Percentiles rank a stretch among this genome's conserved stretches.
These are phyloP conservation scores for Alternaria brassicae DNA, from an alignment of 2,329 filamentous ascomycete genomes.

Conservation along the genomic window DNA sequence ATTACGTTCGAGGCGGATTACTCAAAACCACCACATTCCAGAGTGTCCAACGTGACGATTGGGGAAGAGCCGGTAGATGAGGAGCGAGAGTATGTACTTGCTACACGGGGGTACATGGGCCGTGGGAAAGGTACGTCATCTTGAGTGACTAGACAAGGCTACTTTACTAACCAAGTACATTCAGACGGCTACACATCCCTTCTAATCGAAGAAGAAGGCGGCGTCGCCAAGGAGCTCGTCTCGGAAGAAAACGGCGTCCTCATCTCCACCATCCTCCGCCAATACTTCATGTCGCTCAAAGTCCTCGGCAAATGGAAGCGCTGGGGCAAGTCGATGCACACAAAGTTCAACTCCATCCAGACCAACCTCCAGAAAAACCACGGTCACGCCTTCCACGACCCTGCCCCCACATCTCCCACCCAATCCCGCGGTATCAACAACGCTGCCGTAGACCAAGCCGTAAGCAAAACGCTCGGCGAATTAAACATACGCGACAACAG, in stretches of 20 bases:
- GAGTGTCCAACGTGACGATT: constrained; percentile 70
- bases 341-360: constrained; percentile 73
- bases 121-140: constrained; percentile 69
- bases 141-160: neutral
- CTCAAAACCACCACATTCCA: constrained; percentile 63
- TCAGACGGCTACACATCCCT: constrained; percentile 78
- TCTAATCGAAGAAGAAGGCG: constrained; percentile 77
- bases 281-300: constrained; percentile 89
- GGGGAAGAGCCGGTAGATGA: constrained; percentile 67
- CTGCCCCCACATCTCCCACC: constrained; percentile 34
- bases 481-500: neutral
- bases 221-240: constrained; percentile 77
- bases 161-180: constrained; percentile 5
- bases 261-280: constrained; percentile 83
- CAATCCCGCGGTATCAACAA: neutral
- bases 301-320: constrained; percentile 81
- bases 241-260: constrained; percentile 87
- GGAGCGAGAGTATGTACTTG: constrained; percentile 71
- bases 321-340: constrained; percentile 67
- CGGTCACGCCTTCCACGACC: constrained; percentile 58
- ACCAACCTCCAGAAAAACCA: constrained; percentile 64
- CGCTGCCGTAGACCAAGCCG: constrained; percentile 19
- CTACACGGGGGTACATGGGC: constrained; percentile 87
- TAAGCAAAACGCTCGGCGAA: constrained; percentile 15
- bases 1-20: constrained; percentile 79